These are phyloP conservation scores for Gossypium stocksii DNA, from an alignment of 345 rosid species.

Conservation along the genomic window DNA sequence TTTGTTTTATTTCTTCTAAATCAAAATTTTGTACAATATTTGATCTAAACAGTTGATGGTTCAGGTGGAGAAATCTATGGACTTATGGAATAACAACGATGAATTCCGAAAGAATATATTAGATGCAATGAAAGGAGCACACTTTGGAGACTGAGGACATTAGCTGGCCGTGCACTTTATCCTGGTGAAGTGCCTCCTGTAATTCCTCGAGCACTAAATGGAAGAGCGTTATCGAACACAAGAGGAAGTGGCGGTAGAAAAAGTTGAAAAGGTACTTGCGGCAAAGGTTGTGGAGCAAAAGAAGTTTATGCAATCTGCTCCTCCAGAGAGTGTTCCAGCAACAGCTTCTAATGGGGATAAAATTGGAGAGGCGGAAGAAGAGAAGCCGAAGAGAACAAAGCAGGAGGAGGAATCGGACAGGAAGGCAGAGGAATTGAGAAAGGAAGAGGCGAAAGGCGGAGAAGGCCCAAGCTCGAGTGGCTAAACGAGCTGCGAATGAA, in stretches of 20 bases:
- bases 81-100: slow-evolving; percentile 13
- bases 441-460: slow-evolving; percentile 69
- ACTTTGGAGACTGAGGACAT: neutral
- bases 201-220: neutral
- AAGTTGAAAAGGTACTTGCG: neutral
- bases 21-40: too few relatives aligned
- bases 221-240: slow-evolving; percentile 18
- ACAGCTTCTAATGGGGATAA: slow-evolving; percentile 36
- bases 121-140: neutral
- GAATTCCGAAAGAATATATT: neutral
- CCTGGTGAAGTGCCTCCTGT: neutral
- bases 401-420: slow-evolving; percentile 70
- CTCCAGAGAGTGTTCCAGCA: slow-evolving; percentile 20
- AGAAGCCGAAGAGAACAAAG: slow-evolving; percentile 43
- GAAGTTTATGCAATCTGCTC: slow-evolving; percentile 35
- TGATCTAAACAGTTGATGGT: slow-evolving; percentile 22
- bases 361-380: slow-evolving; percentile 38
- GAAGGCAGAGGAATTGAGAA: slow-evolving; percentile 65
- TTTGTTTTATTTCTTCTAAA: too few relatives aligned
- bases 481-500: slow-evolving; percentile 61
- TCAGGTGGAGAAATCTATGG: slow-evolving; percentile 56
- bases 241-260: slow-evolving; percentile 13
- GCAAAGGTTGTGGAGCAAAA: slow-evolving; percentile 18
- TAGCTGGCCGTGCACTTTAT: neutral
- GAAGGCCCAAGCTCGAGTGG: slow-evolving; percentile 73